Evolutionary conservation across 2,329 filamentous ascomycete genomes (phyloP).

Genomic region (Cladophialophora yegresii): DNA sequence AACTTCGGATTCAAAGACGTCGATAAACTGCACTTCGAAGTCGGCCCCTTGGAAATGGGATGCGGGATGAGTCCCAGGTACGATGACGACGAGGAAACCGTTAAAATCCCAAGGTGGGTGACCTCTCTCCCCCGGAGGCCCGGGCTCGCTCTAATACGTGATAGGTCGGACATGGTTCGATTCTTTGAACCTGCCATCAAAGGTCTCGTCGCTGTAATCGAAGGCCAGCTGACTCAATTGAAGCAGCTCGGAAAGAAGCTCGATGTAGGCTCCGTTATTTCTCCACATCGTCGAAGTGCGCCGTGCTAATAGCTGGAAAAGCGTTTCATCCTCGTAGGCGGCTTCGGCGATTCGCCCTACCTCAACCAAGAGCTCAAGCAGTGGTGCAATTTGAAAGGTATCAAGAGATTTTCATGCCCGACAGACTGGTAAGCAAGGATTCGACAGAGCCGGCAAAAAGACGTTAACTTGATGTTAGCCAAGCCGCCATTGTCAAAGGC

Average conservation of each 20-base stretch:
- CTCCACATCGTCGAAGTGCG: background rate
- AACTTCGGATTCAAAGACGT: background rate
- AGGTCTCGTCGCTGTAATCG: background rate
- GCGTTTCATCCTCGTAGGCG: background rate
- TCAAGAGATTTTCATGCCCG: background rate
- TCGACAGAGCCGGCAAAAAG: background rate
- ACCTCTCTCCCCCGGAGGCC: no score
- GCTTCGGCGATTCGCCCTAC: background rate
- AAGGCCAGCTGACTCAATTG: background rate
- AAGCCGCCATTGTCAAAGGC: background rate
- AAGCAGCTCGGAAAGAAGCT: background rate
- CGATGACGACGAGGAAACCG: background rate
- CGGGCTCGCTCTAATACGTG: background rate
- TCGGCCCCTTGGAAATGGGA: background rate
- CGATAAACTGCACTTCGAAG: background rate
- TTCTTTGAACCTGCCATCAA: background rate
- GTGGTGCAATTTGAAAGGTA: background rate
- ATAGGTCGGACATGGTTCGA: background rate
- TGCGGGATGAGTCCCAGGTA: background rate
- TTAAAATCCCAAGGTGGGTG: background rate
- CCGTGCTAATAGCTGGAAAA: background rate
- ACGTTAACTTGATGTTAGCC: background rate
- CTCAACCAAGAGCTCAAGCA: background rate
- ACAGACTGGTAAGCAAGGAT: background rate
- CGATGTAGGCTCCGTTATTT: background rate